Evolutionary conservation across 2,329 filamentous ascomycete genomes (phyloP), one percentile per base, ranked within the genome.

Genomic region (Phialemonium atrogriseum): DNA sequence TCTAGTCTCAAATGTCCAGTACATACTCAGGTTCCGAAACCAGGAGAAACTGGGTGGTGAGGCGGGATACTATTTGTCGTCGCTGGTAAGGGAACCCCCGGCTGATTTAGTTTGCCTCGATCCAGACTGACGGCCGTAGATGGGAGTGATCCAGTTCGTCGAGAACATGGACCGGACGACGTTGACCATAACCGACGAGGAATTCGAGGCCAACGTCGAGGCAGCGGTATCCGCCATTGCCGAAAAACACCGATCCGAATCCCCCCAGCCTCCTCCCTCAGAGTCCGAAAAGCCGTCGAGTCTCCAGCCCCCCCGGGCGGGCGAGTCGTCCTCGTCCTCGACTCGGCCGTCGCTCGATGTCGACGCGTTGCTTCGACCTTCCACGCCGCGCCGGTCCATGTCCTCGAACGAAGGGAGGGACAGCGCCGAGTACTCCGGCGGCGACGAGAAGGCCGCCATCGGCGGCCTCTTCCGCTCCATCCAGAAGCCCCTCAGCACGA

Each of bases 21-120:
- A 98, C 56, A 96, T 98, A 41, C 67, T 96, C 31, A 80, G 93
- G 27, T 98, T 98, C 63, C 78, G 91, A 31, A 95, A 96, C 50
- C 91, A 95, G 57, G 91, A 98, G 32, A 96, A 96, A 55, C 76
- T 98, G 1, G 84, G 84, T 15, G 91, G 91, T n/a, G 91, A 98
- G 64, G 89, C 91, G 10, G 91, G 91, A 10, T 98, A 98, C 59
- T 98, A 98, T 57, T 74, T 98, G 34, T 96, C 89, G 19, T 96
- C 91, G 7, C 62, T 98, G 45, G 83, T 87, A 62, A 49, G 47
- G 40, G 13, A n/a, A n/a, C n/a, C n/a, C n/a, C n/a, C n/a, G n/a
- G n/a, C n/a, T n/a, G n/a, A n/a, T n/a, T n/a, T n/a, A n/a, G n/a
- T n/a, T n/a, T n/a, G n/a, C n/a, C n/a, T n/a, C n/a, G n/a, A n/a